Evolutionary conservation across 768 basidiomycete genomes (phyloP), one percentile per base, ranked within the genome.

Genomic region (Rickenella mellea): DNA sequence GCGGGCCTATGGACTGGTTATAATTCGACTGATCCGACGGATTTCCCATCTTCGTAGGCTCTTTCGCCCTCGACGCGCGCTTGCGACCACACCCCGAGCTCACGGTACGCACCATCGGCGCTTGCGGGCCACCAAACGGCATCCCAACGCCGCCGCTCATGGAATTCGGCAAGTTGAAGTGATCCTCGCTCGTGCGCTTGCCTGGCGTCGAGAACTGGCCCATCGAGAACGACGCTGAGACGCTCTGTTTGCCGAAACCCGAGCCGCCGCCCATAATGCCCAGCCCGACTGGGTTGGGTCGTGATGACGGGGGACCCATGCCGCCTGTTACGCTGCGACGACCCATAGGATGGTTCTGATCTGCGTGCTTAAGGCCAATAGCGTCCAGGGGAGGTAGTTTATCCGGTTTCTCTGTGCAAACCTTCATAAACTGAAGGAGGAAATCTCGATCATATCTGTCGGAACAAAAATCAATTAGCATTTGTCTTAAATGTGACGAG

Each of bases 321-420:
- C 67, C 60, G 19, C 60, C 63, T 4, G 74, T 63, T 6, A 66
- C 54, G 3, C 75, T 68, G 51, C 77, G 74, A 9, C 78, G 74
- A 27, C 79, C 78, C 61, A 82, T 73, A 4, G 54, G 48, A 39
- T 66, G 46, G 37, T 66, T 47, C 53, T 79, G 71, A 52, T 81
- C 76, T 21, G 73, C 69, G 8, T 87, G 83, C 55, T 92, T 90
- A 40, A 97, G 76, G 42, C 94, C 94, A 53, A 98, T 83, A 8
- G 83, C 82, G 50, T 91, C 90, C 42, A 97, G 74, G 46, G 89
- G 78, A 29, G 91, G 90, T 21, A 97, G 80, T 42, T 75, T 71
- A 41, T 88, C 90, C 3, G 96, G 94, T 62, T 92, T 93, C 66
- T 97, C 94, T 61, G 80, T 87, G 72, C 96, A 99, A 46, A 94